These are phyloP conservation scores for Eimeria mitis DNA, from an alignment of 169 alveolate species.

Conservation along the genomic window DNA sequence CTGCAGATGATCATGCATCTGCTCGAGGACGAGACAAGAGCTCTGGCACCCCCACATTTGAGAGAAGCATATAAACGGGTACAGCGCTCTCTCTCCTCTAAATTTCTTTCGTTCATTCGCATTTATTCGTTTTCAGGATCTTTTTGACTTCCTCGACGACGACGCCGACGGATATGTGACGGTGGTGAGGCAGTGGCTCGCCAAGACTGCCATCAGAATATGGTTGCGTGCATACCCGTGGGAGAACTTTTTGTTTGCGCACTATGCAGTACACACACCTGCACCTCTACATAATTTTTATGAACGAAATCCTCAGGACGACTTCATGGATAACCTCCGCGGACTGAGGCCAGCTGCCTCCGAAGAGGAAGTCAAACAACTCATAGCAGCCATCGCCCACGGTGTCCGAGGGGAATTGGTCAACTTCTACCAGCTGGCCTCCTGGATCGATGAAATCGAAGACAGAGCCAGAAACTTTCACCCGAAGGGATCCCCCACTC, in stretches of 20 bases:
- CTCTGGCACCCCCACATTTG: conserved; percentile 1
- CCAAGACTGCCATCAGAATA: background rate
- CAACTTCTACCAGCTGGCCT: conserved; percentile 31
- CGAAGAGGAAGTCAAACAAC: conserved; percentile 53
- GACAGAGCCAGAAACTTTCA: conserved; percentile 49
- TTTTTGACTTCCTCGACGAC: conserved; percentile 59
- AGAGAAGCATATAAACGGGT: conserved; percentile 32
- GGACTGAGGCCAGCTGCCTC: conserved; percentile 70
- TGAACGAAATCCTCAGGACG: conserved; percentile 31
- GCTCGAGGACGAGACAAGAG: conserved; percentile 57
- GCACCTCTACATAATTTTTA: background rate
- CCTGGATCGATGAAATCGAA: conserved; percentile 68
- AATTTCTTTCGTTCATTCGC: background rate
- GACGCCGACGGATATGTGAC: conserved; percentile 79
- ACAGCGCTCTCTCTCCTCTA: background rate
- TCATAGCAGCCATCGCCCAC: conserved; percentile 61
- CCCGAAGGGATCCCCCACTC: conserved; percentile 48
- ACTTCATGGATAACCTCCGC: conserved; percentile 38
- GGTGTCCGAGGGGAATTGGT: conserved; percentile 75
- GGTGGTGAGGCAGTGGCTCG: conserved; percentile 17
- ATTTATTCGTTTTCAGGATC: background rate
- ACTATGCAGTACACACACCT: background rate
- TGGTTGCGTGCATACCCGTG: background rate
- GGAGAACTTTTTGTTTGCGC: background rate
- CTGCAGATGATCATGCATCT: conserved; percentile 61